phyloP scores from a whole-genome alignment of 2,329 filamentous ascomycete species.

The Paecilomyces formosus region DNA sequence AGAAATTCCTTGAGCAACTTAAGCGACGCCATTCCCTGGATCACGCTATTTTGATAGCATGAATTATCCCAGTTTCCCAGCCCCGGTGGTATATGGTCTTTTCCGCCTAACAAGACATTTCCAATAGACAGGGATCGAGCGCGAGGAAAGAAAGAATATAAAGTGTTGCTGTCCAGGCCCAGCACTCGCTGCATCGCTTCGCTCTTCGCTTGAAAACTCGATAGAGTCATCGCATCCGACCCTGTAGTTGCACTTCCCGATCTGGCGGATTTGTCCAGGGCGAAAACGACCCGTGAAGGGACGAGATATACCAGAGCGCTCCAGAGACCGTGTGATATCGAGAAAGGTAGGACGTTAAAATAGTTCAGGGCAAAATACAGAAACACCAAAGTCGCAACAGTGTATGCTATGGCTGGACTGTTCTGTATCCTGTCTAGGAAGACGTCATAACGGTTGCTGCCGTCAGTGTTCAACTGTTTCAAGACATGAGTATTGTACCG shows the following conservation, averaged over 20 bases:
- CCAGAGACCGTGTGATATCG: conserved; percentile 27
- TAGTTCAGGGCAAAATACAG: conserved; percentile 22
- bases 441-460: conserved; percentile 26
- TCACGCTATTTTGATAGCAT: conserved; percentile 94
- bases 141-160: conserved; percentile 51
- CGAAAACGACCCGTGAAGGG: conserved; percentile 32
- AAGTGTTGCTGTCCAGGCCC: conserved; percentile 52
- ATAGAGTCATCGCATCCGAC: conserved; percentile 27
- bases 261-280: conserved; percentile 44
- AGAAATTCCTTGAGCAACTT: conserved; percentile 63
- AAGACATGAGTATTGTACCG: conserved; percentile 20
- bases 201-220: conserved; percentile 50
- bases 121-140: conserved; percentile 51
- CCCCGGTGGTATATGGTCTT: conserved; percentile 45
- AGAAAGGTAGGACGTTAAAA: conserved; percentile 20
- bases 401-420: conserved; percentile 20
- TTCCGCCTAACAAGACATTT: conserved; percentile 30
- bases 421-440: conserved; percentile 17
- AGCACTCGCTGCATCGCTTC: conserved; percentile 58
- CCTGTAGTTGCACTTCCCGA: conserved; percentile 33
- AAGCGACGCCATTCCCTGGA: conserved; percentile 76
- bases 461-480: conserved; percentile 18
- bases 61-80: conserved; percentile 91
- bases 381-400: conserved; percentile 19
- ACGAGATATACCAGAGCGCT: conserved; percentile 30